Percentiles rank a stretch among this genome's conserved stretches.
Evolutionary conservation across 2,329 filamentous ascomycete genomes (phyloP).

Genomic region (Alternaria rosae): DNA sequence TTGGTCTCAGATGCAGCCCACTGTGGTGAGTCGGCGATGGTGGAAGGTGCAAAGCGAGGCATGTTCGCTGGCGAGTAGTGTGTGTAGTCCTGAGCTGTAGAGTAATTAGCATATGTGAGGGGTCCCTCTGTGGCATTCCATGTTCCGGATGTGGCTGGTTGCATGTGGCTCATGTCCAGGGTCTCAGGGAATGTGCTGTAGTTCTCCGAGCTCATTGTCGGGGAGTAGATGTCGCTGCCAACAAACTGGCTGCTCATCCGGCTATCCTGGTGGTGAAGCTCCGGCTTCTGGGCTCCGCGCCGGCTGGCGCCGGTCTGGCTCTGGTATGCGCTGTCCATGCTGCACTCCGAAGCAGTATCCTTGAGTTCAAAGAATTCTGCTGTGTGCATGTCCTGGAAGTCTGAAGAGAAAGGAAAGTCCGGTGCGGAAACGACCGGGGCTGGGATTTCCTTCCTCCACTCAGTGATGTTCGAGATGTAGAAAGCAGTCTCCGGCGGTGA

Average conservation of each 20-base stretch:
- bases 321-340: conserved; percentile 54
- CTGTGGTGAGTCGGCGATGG: conserved; percentile 27
- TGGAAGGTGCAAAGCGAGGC: conserved; percentile 31
- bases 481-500: conserved; percentile 44
- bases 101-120: conserved; percentile 49
- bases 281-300: conserved; percentile 37
- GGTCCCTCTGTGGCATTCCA: conserved; percentile 42
- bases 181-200: conserved; percentile 42
- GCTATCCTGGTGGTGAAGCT: conserved; percentile 42
- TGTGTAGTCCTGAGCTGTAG: conserved; percentile 46
- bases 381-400: conserved; percentile 46
- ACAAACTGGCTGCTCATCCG: conserved; percentile 42
- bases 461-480: conserved; percentile 49
- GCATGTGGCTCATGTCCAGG: conserved; percentile 46
- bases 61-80: conserved; percentile 38
- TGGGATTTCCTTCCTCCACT: conserved; percentile 52
- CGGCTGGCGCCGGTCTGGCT: conserved; percentile 50
- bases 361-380: conserved; percentile 46
- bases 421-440: conserved; percentile 41
- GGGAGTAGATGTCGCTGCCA: conserved; percentile 45
- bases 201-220: conserved; percentile 47
- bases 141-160: conserved; percentile 37
- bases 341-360: conserved; percentile 50
- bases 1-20: conserved; percentile 38
- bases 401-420: conserved; percentile 47